These are phyloP conservation scores for Thermoascus crustaceus DNA, from an alignment of 2,329 filamentous ascomycete species.

Conservation along the genomic window DNA sequence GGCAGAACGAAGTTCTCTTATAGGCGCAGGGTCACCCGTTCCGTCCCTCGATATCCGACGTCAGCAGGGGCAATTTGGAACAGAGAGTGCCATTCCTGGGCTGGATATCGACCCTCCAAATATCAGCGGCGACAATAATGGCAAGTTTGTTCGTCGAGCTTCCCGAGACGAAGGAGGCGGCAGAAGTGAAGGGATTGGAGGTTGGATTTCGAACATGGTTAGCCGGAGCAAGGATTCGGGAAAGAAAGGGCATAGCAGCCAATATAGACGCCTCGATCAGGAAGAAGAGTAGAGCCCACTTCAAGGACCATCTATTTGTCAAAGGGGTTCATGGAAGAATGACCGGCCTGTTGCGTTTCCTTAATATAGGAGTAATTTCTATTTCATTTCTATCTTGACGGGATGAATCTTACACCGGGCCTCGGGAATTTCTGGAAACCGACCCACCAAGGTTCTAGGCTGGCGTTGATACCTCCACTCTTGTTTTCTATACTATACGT, in stretches of 20 bases:
- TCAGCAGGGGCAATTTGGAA: conserved; percentile 39
- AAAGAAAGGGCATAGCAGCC: conserved; percentile 33
- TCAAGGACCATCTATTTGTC: no score
- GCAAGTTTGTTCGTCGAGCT: conserved; percentile 38
- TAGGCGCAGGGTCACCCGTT: conserved; percentile 69
- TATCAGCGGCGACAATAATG: conserved; percentile 43
- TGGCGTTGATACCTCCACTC: no score
- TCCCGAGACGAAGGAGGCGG: conserved; percentile 25
- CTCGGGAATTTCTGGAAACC: no score
- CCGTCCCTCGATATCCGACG: conserved; percentile 64
- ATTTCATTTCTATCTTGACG: no score
- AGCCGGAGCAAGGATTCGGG: conserved; percentile 38
- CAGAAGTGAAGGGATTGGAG: conserved; percentile 51
- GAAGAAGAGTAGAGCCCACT: conserved; percentile 35
- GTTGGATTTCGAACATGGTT: conserved; percentile 63
- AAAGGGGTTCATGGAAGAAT: no score
- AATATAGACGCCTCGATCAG: conserved; percentile 40
- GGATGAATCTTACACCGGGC: no score
- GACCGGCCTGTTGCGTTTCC: no score
- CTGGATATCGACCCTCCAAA: conserved; percentile 74
- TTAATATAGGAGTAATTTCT: no score
- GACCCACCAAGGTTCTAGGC: no score
- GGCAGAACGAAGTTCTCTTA: conserved; percentile 73
- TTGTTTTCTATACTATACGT: no score
- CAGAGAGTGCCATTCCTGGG: conserved; percentile 66